phyloP scores from a whole-genome alignment of 2,329 filamentous ascomycete species.

The Catunica adiposa region DNA sequence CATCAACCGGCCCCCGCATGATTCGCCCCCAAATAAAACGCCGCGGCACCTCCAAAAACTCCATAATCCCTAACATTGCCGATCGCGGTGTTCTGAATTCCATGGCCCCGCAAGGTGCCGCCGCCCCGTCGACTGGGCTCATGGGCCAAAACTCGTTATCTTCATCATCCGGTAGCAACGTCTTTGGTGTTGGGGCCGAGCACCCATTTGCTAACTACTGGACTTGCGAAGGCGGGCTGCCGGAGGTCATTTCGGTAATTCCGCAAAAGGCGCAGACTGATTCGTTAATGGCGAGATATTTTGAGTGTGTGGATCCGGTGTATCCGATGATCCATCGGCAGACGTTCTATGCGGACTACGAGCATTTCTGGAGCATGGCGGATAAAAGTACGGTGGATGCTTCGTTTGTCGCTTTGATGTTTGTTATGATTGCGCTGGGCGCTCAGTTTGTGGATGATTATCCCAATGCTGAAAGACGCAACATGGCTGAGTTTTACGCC shows the following conservation, averaged over 20 bases:
- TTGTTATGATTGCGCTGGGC: slow-evolving; percentile 61
- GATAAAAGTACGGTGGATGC: slow-evolving; percentile 48
- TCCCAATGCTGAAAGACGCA: slow-evolving; percentile 45
- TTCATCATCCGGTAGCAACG: slow-evolving; percentile 52
- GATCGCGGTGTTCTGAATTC: slow-evolving; percentile 32
- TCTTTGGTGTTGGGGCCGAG: slow-evolving; percentile 65
- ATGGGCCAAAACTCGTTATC: slow-evolving; percentile 55
- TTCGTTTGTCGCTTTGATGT: slow-evolving; percentile 54
- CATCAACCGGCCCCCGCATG: slow-evolving; percentile 37
- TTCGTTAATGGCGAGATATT: slow-evolving; percentile 46
- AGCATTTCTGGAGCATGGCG: slow-evolving; percentile 55
- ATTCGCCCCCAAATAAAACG: slow-evolving; percentile 42
- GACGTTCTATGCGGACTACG: slow-evolving; percentile 62
- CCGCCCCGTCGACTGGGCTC: slow-evolving; percentile 41
- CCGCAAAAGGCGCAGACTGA: slow-evolving; percentile 63
- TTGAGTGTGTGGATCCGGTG: slow-evolving; percentile 59
- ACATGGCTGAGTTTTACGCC: slow-evolving; percentile 67
- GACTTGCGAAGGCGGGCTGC: slow-evolving; percentile 60
- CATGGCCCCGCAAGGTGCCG: slow-evolving; percentile 29
- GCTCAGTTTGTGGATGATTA: slow-evolving; percentile 56
- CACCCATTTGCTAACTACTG: slow-evolving; percentile 74
- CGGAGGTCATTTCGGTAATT: slow-evolving; percentile 58
- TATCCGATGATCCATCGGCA: slow-evolving; percentile 67
- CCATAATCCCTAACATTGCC: slow-evolving; percentile 36
- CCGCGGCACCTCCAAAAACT: slow-evolving; percentile 23